A percentile compares a stretch with the other conserved stretches of the same genome.
These are phyloP conservation scores for Scenedesmus sp. DNA, from an alignment of 163 green algal species.

Conservation along the genomic window DNA sequence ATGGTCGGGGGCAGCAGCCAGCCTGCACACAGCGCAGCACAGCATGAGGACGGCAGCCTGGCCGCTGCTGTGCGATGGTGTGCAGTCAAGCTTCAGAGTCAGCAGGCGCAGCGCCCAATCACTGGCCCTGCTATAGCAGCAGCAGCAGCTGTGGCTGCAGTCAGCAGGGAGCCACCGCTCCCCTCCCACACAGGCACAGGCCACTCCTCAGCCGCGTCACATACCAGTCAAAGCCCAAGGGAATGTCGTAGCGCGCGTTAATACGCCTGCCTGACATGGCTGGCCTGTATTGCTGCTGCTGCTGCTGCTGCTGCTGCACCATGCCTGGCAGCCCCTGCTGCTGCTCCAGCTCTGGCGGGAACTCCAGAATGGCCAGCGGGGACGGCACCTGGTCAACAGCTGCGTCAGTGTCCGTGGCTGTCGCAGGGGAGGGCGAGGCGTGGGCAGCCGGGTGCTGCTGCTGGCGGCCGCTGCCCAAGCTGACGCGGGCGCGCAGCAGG, in stretches of 20 bases:
- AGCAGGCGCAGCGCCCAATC: background rate
- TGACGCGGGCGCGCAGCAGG: background rate
- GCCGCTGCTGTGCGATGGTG: background rate
- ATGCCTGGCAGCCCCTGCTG: background rate
- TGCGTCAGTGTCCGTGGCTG: background rate
- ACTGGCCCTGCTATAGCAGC: background rate
- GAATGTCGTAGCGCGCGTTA: slow-evolving; percentile 19
- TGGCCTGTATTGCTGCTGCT: background rate
- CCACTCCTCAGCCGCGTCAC: background rate
- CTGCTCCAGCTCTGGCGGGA: slow-evolving; percentile 32
- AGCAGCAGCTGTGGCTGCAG: background rate
- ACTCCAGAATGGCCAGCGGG: slow-evolving; percentile 21
- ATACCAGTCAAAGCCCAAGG: slow-evolving; percentile 15
- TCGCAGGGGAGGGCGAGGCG: background rate
- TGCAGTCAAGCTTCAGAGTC: background rate
- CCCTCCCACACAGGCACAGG: background rate
- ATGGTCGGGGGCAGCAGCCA: slow-evolving; percentile 13
- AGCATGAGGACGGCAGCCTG: background rate
- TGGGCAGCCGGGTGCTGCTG: background rate
- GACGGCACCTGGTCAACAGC: slow-evolving; percentile 16
- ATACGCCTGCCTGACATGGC: slow-evolving; percentile 30
- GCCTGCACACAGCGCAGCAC: background rate
- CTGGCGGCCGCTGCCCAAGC: background rate
- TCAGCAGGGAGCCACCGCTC: no score
- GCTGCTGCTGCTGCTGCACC: background rate